phyloP scores from a whole-genome alignment of 306 rosid genomes.

The Rosa rugosa region DNA sequence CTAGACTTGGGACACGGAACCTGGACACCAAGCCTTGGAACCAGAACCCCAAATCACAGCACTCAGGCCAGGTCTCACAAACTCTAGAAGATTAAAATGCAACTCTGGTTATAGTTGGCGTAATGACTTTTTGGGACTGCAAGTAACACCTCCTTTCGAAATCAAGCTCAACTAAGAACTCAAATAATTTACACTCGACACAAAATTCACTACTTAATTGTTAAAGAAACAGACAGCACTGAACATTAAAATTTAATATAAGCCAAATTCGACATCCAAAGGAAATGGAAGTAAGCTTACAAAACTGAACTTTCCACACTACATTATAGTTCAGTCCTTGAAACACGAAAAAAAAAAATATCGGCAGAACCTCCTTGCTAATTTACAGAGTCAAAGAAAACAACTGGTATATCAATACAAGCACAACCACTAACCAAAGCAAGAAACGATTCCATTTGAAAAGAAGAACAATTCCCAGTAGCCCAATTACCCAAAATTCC shows the following conservation, averaged over 20 bases:
- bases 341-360: background rate
- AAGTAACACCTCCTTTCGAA: background rate
- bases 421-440: background rate
- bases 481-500: conserved; percentile 10
- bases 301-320: background rate
- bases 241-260: background rate
- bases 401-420: background rate
- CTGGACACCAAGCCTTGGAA: background rate
- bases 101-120: background rate
- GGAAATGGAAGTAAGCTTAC: background rate
- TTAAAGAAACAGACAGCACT: background rate
- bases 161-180: background rate
- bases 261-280: background rate
- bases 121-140: background rate
- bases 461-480: conserved; percentile 9
- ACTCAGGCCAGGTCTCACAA: background rate
- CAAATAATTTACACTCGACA: conserved; percentile 1
- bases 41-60: background rate
- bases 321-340: background rate
- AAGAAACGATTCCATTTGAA: background rate
- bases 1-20: background rate
- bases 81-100: background rate
- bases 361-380: conserved; percentile 11
- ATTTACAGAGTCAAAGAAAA: background rate
- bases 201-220: background rate